Conservation (phyloP, 2,329 filamentous ascomycete species). For the Trichoderma koningiopsis region DNA sequence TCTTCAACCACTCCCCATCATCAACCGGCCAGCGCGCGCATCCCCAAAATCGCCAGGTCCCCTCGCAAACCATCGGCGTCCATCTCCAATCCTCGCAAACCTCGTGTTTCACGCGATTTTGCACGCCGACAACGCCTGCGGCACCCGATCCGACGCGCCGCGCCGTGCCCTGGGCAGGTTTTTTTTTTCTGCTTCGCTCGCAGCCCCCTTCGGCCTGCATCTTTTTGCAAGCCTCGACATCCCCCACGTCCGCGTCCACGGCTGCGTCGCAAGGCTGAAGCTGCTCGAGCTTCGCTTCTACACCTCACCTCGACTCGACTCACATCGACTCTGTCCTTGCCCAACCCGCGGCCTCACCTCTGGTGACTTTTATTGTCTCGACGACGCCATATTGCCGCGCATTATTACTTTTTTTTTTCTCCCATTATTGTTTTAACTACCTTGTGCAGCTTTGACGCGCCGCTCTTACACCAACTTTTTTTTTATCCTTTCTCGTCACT, state of each 20-base stretch:
- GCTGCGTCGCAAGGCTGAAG: slow-evolving; percentile 26
- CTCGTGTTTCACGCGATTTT: slow-evolving; percentile 58
- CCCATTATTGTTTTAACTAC: neutral
- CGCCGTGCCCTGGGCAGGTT: slow-evolving; percentile 47
- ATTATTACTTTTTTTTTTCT: slow-evolving; percentile 20
- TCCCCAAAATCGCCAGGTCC: slow-evolving; percentile 63
- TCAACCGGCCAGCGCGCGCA: slow-evolving; percentile 58
- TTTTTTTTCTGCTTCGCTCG: slow-evolving; percentile 37
- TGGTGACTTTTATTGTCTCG: slow-evolving; percentile 30
- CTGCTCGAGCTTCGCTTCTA: neutral
- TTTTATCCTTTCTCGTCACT: slow-evolving; percentile 5
- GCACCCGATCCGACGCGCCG: slow-evolving; percentile 47
- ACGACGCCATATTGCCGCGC: slow-evolving; percentile 27
- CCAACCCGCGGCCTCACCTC: slow-evolving; percentile 35
- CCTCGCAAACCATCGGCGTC: slow-evolving; percentile 60
- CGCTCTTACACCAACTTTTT: slow-evolving; percentile 14
- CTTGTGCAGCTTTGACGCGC: slow-evolving; percentile 34
- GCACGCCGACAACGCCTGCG: slow-evolving; percentile 48
- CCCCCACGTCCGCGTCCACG: slow-evolving; percentile 29
- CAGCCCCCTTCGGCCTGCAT: slow-evolving; percentile 22
- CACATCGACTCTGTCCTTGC: slow-evolving; percentile 24
- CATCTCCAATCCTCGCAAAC: slow-evolving; percentile 57
- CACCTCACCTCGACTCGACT: neutral
- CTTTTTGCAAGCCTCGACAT: slow-evolving; percentile 21
- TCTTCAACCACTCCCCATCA: slow-evolving; percentile 57